A percentile compares a stretch with the other conserved stretches of the same genome.
Conservation (phyloP, 2,329 filamentous ascomycete species). For the Whalleya microplaca region DNA sequence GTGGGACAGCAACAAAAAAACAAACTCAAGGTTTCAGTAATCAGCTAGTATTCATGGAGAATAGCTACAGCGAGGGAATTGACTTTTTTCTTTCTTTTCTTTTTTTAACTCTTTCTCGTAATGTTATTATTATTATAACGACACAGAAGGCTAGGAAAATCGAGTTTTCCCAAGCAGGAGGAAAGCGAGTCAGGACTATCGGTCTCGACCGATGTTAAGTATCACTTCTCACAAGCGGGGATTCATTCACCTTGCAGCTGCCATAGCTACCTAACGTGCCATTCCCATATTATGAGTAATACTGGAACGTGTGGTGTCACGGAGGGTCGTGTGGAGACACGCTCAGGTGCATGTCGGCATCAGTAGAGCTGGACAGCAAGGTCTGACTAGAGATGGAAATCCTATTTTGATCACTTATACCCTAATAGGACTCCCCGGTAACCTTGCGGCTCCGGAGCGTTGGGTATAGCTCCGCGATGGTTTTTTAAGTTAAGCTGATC, state of each 20-base stretch:
- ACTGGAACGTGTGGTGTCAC: not conserved
- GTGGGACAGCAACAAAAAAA: not conserved
- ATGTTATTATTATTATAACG: not conserved
- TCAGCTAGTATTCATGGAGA: not conserved
- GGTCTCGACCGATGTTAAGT: not conserved
- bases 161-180: not conserved
- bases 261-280: not conserved
- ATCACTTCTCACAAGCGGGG: not conserved
- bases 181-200: not conserved
- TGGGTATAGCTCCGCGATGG: slow-evolving; percentile 10
- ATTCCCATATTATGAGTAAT: not conserved
- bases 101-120: too few species aligned
- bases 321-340: not conserved
- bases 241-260: not conserved
- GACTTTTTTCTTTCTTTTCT: too few species aligned
- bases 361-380: not conserved
- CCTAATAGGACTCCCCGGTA: not conserved
- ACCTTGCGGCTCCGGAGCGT: slow-evolving; percentile 11
- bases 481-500: slow-evolving; percentile 2
- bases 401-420: not conserved
- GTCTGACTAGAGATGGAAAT: not conserved
- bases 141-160: not conserved
- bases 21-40: not conserved
- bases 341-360: not conserved
- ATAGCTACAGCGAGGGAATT: not conserved